Percentiles rank a stretch among this genome's conserved stretches.
These are phyloP conservation scores for Penicillium sp. DNA, from an alignment of 2,329 filamentous ascomycete species.

Conservation along the genomic window DNA sequence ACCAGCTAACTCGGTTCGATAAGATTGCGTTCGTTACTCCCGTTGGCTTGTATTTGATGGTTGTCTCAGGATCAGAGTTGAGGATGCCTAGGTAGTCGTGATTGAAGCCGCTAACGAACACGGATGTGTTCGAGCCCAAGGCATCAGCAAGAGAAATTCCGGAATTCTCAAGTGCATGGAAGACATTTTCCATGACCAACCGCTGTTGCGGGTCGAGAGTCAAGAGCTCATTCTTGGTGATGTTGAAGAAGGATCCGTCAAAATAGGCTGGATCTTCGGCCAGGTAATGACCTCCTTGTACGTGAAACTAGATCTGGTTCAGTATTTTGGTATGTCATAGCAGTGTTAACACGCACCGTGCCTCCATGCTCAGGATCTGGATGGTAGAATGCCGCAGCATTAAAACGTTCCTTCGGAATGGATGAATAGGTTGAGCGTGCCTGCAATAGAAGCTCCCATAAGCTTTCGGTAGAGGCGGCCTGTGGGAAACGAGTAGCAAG, in stretches of 20 bases:
- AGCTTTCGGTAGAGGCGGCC: conserved; percentile 28
- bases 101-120: conserved; percentile 24
- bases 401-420: conserved; percentile 36
- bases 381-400: conserved; percentile 35
- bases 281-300: conserved; percentile 27
- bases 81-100: conserved; percentile 23
- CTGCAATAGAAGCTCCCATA: conserved; percentile 33
- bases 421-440: conserved; percentile 28
- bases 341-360: conserved; percentile 20
- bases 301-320: conserved; percentile 13
- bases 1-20: conserved; percentile 24
- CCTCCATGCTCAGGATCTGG: conserved; percentile 35
- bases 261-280: conserved; percentile 25
- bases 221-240: conserved; percentile 26
- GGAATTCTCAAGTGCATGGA: conserved; percentile 32
- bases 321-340: background rate
- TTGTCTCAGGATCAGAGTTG: conserved; percentile 21
- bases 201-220: conserved; percentile 33
- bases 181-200: conserved; percentile 31
- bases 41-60: conserved; percentile 22
- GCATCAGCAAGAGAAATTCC: conserved; percentile 22
- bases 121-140: conserved; percentile 26
- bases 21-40: conserved; percentile 19
- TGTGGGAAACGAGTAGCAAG: conserved; percentile 29
- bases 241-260: conserved; percentile 32